These are phyloP conservation scores for Starmerella floris DNA, from an alignment of 805 yeast genomes.

Conservation along the genomic window DNA sequence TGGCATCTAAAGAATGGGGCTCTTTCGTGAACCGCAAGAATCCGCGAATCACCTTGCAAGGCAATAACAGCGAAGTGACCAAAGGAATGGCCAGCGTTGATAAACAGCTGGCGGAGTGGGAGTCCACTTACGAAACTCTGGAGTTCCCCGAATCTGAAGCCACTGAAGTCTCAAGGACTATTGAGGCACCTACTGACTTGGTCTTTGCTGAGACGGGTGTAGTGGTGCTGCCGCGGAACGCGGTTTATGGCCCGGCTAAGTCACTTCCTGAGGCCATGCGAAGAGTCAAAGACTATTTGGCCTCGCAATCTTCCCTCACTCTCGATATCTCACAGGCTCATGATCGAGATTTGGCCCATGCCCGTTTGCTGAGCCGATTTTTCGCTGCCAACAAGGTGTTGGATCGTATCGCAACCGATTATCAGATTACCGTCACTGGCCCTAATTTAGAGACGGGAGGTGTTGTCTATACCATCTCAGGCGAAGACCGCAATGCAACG, in stretches of 20 bases:
- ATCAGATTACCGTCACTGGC: constrained; percentile 33
- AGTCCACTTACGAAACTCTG: constrained; percentile 2
- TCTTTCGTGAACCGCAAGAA: background rate
- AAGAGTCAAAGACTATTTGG: constrained; percentile 46
- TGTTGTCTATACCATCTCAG: constrained; percentile 52
- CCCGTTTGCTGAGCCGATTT: constrained; percentile 56
- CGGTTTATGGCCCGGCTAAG: constrained; percentile 46
- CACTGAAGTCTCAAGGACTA: background rate
- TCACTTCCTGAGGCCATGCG: constrained; percentile 50
- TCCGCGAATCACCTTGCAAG: constrained; percentile 3
- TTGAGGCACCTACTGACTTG: background rate
- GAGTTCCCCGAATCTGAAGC: background rate
- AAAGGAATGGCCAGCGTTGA: constrained; percentile 9
- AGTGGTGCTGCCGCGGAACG: constrained; percentile 39
- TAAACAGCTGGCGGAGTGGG: background rate
- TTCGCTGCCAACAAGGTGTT: constrained; percentile 31
- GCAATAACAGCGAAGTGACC: constrained; percentile 1
- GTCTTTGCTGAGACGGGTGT: constrained; percentile 12
- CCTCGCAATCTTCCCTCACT: constrained; percentile 46
- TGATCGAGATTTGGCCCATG: constrained; percentile 64
- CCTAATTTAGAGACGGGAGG: constrained; percentile 34
- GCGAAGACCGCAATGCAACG: constrained; percentile 40
- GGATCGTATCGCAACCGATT: constrained; percentile 32
- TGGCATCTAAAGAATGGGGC: background rate
- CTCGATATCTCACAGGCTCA: constrained; percentile 84